Conservation (phyloP, 148 eudicot genomes). For the Cornus kousa region DNA sequence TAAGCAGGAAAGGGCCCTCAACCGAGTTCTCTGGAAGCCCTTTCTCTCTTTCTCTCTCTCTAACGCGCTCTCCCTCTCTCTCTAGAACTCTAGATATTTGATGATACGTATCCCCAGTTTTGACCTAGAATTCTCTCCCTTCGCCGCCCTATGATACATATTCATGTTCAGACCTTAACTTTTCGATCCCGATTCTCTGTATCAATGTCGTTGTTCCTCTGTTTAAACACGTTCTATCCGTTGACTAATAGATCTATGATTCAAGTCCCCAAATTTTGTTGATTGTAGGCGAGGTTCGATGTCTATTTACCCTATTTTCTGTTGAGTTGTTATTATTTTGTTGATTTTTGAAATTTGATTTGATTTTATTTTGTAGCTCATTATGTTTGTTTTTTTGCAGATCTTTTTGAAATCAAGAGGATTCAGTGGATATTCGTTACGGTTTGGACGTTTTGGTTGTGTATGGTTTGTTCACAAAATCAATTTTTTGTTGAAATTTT, state of each 20-base stretch:
- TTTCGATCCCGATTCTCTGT: too few relatives aligned
- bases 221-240: not conserved
- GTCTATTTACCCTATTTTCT: not conserved
- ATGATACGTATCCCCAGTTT: not conserved
- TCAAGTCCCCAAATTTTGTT: not conserved
- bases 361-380: not conserved
- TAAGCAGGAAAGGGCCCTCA: not conserved
- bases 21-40: not conserved
- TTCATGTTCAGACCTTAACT: not conserved
- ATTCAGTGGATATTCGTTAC: not conserved
- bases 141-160: conserved; percentile 16
- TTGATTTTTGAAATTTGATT: not conserved
- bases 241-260: not conserved
- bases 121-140: not conserved
- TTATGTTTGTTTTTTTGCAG: not conserved
- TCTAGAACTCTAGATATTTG: too few relatives aligned
- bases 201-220: not conserved
- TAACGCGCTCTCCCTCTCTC: not conserved
- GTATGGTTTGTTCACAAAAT: not conserved
- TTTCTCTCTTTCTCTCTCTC: not conserved
- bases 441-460: not conserved
- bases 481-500: not conserved
- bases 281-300: conserved; percentile 4
- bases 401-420: not conserved
- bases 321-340: not conserved